Evolutionary conservation across 768 basidiomycete species (phyloP).

Genomic region (Naganishia vishniacii): DNA sequence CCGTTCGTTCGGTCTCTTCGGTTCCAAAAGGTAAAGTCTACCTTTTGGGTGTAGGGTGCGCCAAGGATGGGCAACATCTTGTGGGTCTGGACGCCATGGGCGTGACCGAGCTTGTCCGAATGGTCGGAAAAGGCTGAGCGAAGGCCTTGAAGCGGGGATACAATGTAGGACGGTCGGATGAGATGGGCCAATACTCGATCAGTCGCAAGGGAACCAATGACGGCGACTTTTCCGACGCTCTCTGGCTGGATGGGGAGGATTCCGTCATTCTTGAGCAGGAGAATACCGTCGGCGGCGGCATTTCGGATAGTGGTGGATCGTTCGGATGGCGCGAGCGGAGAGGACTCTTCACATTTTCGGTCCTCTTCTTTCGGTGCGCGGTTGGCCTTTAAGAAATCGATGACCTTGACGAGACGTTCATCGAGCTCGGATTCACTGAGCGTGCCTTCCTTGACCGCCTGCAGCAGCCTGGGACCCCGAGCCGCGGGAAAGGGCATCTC

Average conservation of each 20-base stretch:
- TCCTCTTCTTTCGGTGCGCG: background rate
- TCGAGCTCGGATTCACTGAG: constrained; percentile 17
- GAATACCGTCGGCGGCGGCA: constrained; percentile 61
- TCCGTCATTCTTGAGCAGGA: constrained; percentile 61
- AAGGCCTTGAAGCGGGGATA: constrained; percentile 20
- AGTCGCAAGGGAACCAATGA: constrained; percentile 54
- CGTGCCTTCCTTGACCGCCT: constrained; percentile 18
- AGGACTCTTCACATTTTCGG: background rate
- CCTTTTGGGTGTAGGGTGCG: constrained; percentile 51
- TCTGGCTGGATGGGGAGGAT: constrained; percentile 54
- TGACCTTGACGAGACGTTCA: constrained; percentile 6
- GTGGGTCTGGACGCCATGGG: constrained; percentile 16
- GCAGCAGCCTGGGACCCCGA: constrained; percentile 19
- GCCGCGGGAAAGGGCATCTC: constrained; percentile 23
- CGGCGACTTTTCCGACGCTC: constrained; percentile 55
- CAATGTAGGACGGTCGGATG: constrained; percentile 19
- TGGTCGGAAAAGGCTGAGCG: background rate
- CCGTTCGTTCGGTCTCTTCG: constrained; percentile 47
- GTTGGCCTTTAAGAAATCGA: constrained; percentile 19
- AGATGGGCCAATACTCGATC: constrained; percentile 20
- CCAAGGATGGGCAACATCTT: constrained; percentile 10
- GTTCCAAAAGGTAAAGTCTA: constrained; percentile 53
- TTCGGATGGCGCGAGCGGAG: constrained; percentile 6
- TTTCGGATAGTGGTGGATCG: constrained; percentile 55
- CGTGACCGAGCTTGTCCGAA: constrained; percentile 9